Evolutionary conservation across 768 basidiomycete species (phyloP), one percentile per base, ranked within the genome.

Genomic region (Lepiota brunneoincarnata): DNA sequence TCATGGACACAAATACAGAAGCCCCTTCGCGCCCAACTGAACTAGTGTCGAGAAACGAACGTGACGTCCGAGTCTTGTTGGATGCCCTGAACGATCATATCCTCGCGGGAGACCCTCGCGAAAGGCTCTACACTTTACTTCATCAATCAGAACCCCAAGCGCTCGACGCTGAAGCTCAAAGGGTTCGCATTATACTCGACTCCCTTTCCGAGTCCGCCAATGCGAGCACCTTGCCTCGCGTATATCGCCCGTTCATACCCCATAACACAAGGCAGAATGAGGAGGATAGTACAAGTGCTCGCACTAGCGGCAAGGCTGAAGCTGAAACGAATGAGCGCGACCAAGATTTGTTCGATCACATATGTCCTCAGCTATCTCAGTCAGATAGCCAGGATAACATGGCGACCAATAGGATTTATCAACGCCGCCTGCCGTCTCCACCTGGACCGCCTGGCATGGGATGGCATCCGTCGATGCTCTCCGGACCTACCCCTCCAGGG

Each of bases 1-100:
- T 15, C 12, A 11, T 17, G 6, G 87, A 14, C 79, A 78, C 54
- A 76, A 79, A 50, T 15, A 36, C 12, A 12, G 40, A 40, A 35
- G 18, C 12, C 0, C 40, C 37, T 24, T 14, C 9, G 18, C 31
- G 10, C 4, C 41, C 31, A 11, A 5, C 24, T 26, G 4, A 45
- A 36, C n/a, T 28, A 4, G 17, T 31, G n/a, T 12, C 46, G 34
- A 47, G 24, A 26, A 36, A 51, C 15, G 37, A 57, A 15, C 58
- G 54, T 17, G 60, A 61, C 42, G 52, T 64, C 10, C 65, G 61
- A 1, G 56, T 48, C 17, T 48, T 65, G 23, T 46, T 63, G 18
- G 61, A 65, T 28, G 59, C 56, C 9, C 51, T 65, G 20, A 60
- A 63, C 2, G 57, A 59, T 18, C 47, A 44, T 20, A 28, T 55